Conservation (phyloP, 331 rosid species). For the Quercus tomentella region DNA sequence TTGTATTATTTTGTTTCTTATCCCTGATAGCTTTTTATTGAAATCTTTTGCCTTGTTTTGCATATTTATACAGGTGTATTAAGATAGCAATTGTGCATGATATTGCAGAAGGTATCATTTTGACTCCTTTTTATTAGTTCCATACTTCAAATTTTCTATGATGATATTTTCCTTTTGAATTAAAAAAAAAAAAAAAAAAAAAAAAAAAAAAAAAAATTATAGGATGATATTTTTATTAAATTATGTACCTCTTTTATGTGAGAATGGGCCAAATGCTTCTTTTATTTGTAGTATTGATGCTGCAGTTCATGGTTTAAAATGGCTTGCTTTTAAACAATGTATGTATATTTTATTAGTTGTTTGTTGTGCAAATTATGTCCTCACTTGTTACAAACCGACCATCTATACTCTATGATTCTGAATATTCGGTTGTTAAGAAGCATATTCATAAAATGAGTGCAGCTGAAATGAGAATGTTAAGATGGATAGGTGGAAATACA, state of each 20-base stretch:
- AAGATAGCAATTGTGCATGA: conserved; percentile 95
- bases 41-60: conserved; percentile 18
- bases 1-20: not conserved
- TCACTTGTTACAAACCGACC: not conserved
- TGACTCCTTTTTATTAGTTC: conserved; percentile 9
- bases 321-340: not conserved
- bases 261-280: not conserved
- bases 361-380: not conserved
- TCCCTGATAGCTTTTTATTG: conserved; percentile 17
- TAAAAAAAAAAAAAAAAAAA: not conserved
- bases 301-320: no score
- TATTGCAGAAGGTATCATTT: conserved; percentile 82
- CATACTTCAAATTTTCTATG: not conserved
- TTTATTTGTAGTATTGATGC: not conserved
- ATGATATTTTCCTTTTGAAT: conserved; percentile 6
- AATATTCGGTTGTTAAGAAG: no score
- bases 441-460: no score
- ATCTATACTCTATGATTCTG: no score
- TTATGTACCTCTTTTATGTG: not conserved
- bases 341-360: not conserved
- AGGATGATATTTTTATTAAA: not conserved
- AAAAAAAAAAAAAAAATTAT: no score
- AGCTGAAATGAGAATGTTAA: no score
- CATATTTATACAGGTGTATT: conserved; percentile 59
- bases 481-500: no score